Base-by-base conservation (phyloP, 2,329 filamentous ascomycete species). In the Paecilomyces dactylethromorphus region DNA sequence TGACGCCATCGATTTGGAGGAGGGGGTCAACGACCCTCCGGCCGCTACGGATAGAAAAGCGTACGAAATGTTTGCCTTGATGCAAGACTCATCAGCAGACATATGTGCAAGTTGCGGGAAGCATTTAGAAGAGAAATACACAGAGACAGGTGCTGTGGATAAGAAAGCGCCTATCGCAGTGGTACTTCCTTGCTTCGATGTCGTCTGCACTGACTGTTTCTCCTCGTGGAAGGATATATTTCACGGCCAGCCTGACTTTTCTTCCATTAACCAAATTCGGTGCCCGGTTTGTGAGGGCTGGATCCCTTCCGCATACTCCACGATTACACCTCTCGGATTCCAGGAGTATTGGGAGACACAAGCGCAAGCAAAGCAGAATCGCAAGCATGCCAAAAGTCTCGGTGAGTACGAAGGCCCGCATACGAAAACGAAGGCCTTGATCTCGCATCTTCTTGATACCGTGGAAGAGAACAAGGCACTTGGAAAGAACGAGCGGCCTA, bases 1-100 rank as follows among this genome's bases (percentile, higher is more conserved):
- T 45, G 91, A 91, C 63, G 90, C 94, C 2, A 96, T 99, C 67
- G 90, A 95, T 65, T 82, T 97, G 22, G 92, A 94, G 61, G 91
- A 91, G 54, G 88, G 92, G 50, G 86, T 87, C 5, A 84, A 87
- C 5, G 77, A 79, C 60, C 80, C 81, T 2, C 81, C 79, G 13
- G 79, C 54, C n/a, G 71, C 92, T 22, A 84, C 82, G 6, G 82
- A 88, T 53, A 84, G 84, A 59, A 87, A 91, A 70, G 91, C 91
- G 0, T 95, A 96, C 67, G 89, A 93, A 66, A 91, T 92, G 79
- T 88, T 95, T 63, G 85, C 87, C 35, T 79, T 97, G 54, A 90
- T 97, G 83, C 85, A 87, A 64, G 89, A 97, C 67, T 91, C 89
- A 0, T 89, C 90, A 62, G 84, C 84, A 24, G 90, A 95, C 69